Conservation (phyloP, 129 eudicot species). For the Daucus carota region DNA sequence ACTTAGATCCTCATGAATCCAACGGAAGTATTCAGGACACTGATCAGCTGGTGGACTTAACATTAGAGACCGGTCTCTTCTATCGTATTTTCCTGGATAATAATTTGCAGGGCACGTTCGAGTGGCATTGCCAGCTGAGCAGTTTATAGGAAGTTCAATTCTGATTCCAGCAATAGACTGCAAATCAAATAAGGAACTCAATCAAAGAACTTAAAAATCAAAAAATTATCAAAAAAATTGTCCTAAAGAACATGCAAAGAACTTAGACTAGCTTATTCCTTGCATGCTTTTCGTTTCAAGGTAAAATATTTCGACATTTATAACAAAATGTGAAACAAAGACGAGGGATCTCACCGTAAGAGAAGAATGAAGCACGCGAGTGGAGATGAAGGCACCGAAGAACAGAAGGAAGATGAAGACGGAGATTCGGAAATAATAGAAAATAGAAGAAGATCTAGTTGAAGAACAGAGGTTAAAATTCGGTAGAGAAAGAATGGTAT, state of each 20-base stretch:
- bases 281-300: not conserved
- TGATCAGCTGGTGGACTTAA: conserved; percentile 18
- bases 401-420: conserved; percentile 21
- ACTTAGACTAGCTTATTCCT: not conserved
- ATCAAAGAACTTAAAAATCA: too few species aligned
- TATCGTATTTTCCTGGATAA: conserved; percentile 37
- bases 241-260: too few species aligned
- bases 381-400: conserved; percentile 32
- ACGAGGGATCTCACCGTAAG: conserved; percentile 23
- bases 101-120: conserved; percentile 54
- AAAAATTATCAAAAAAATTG: too few species aligned
- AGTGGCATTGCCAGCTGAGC: conserved; percentile 20
- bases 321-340: not conserved
- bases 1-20: conserved; percentile 74
- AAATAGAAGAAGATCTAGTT: not conserved
- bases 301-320: not conserved
- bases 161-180: not conserved
- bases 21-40: conserved; percentile 76
- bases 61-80: conserved; percentile 9
- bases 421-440: not conserved
- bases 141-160: conserved; percentile 33
- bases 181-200: not conserved
- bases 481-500: not conserved
- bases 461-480: not conserved
- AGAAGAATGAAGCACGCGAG: conserved; percentile 32